phyloP scores from a whole-genome alignment of 768 basidiomycete genomes.

The Daedaleopsis nitida region DNA sequence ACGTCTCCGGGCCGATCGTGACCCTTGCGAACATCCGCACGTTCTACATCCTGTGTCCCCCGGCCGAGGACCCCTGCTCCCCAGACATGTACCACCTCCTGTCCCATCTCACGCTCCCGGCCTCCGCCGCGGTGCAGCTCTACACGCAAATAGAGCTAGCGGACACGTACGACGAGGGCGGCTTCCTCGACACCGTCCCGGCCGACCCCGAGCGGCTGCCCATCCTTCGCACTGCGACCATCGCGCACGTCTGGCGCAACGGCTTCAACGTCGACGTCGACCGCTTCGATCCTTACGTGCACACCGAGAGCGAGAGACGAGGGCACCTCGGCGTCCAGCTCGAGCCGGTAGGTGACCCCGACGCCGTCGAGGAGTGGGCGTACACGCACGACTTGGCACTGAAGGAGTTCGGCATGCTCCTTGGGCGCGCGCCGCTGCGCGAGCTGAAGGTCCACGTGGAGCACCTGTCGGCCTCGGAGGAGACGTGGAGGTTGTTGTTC shows the following conservation, averaged over 20 bases:
- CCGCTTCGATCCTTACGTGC: neutral
- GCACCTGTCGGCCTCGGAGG: too few species aligned
- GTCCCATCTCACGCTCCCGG: neutral
- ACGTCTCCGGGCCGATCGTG: neutral
- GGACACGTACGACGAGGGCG: neutral
- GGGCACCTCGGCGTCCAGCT: too few species aligned
- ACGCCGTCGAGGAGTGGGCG: too few species aligned
- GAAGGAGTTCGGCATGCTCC: too few species aligned
- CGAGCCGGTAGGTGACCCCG: too few species aligned
- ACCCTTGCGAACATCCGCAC: neutral
- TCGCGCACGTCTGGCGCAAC: neutral
- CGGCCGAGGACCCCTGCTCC: neutral
- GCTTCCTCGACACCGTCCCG: neutral
- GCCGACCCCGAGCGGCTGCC: neutral
- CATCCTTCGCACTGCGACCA: neutral
- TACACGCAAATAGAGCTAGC: neutral
- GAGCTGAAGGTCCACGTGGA: too few species aligned
- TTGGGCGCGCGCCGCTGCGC: too few species aligned
- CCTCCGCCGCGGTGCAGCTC: neutral
- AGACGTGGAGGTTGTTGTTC: too few species aligned
- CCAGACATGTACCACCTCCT: conserved; percentile 3
- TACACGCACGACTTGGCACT: too few species aligned
- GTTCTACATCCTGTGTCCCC: neutral
- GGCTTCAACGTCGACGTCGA: neutral
- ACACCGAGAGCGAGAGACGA: too few species aligned